Base-by-base conservation (phyloP, 306 rosid species). In the Pyrus communis region DNA sequence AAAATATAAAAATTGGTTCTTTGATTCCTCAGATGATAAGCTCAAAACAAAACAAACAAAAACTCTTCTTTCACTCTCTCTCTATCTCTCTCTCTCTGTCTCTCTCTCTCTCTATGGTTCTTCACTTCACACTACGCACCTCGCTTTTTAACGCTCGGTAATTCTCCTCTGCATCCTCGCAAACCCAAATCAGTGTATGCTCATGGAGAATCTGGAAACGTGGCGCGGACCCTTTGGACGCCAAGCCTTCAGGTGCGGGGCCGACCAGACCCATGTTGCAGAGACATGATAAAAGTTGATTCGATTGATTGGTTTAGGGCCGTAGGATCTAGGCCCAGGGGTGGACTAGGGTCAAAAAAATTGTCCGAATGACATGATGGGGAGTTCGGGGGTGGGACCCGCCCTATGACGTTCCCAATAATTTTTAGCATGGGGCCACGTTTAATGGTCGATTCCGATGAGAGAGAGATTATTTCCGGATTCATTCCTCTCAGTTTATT, bases 381-480 rank as follows among this genome's bases (percentile, higher is more conserved):
- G 43, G 12, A 27, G 35, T 18, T 19, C 0, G 23, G 4, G 9
- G 0, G 80, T 73, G 91, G 89, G 89, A 63, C 89, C 86, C 75
- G 38, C 0, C 0, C 5, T 85, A 87, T 86, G 87, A 84, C 77
- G 80, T 84, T 85, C 88, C 91, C 91, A 77, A 90, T 84, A 80
- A 90, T 85, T 77, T 80, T 57, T 68, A 1, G 11, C 21, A 65
- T 79, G 11, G 61, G 74, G 81, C 82, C 91, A 85, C 91, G 90
- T 87, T 90, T 82, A 79, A 80, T 87, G 88, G 76, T 71, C 69
- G 67, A 71, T 86, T 70, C 80, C 80, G 17, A 11, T 45, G 17
- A 25, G 51, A 2, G 2, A 28, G 2, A 1, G 27, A 25, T 25
- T 1, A 25, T 25, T 25, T 25, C 27, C 27, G 27, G 27, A 25